phyloP scores from a whole-genome alignment of 2,329 filamentous ascomycete genomes.

The Lecanicillium sp. region DNA sequence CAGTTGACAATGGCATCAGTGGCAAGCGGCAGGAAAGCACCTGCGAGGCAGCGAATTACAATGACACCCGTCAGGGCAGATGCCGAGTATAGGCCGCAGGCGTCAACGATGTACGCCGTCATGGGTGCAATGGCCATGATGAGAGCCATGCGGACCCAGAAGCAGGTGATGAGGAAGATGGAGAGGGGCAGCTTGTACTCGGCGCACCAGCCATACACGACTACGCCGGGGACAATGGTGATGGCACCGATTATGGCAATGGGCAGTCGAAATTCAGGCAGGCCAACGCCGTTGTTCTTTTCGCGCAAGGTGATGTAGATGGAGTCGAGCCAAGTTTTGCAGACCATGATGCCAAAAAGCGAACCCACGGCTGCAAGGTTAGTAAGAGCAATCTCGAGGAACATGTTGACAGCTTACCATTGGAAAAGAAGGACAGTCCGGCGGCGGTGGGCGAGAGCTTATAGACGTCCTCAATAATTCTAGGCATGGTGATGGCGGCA shows the following conservation, averaged over 20 bases:
- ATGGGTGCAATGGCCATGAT: conserved; percentile 12
- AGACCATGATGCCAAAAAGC: conserved; percentile 39
- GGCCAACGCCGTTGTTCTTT: conserved; percentile 32
- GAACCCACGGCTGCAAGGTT: conserved; percentile 40
- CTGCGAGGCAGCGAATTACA: conserved; percentile 38
- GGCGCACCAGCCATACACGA: conserved; percentile 14
- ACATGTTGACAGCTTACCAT: not conserved
- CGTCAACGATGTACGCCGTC: conserved; percentile 14
- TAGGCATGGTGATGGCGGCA: conserved; percentile 45
- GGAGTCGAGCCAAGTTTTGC: conserved; percentile 45
- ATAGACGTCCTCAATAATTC: conserved; percentile 42
- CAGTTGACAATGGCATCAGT: conserved; percentile 40
- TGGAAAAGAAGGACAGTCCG: conserved; percentile 40
- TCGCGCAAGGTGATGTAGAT: conserved; percentile 46
- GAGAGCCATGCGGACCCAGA: conserved; percentile 14
- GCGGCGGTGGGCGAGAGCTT: conserved; percentile 42
- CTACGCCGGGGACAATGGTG: conserved; percentile 7
- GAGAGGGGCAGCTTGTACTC: conserved; percentile 6
- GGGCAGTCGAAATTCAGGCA: conserved; percentile 51
- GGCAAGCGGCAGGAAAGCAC: conserved; percentile 50
- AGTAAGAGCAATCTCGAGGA: conserved; percentile 12
- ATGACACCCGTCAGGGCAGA: conserved; percentile 13
- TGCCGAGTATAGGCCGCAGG: conserved; percentile 11
- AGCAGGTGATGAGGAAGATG: conserved; percentile 6
- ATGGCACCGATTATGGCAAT: conserved; percentile 38